Evolutionary conservation across 768 basidiomycete species (phyloP).

Genomic region (Collybiopsis confluens): DNA sequence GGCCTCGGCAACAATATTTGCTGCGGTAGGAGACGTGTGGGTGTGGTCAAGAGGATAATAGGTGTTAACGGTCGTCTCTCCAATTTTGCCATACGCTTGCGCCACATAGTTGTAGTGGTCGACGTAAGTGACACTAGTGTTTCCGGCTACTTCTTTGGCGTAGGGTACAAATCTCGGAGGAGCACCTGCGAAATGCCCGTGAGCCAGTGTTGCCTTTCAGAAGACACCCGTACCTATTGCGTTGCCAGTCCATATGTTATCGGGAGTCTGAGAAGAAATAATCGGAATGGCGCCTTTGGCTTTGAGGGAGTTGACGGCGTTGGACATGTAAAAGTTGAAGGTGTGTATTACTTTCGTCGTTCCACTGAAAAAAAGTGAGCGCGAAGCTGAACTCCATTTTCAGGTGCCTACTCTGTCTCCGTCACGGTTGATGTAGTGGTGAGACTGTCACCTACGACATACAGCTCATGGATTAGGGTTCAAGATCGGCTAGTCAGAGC

Average conservation of each 20-base stretch:
- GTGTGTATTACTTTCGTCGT: constrained; percentile 37
- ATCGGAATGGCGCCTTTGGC: constrained; percentile 46
- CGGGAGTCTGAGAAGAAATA: constrained; percentile 44
- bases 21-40: constrained; percentile 40
- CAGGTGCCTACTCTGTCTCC: constrained; percentile 25
- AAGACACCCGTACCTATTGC: no score
- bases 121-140: constrained; percentile 35
- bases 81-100: constrained; percentile 35
- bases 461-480: no score
- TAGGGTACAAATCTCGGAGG: constrained; percentile 41
- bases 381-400: not conserved
- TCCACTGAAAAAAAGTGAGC: constrained; percentile 23
- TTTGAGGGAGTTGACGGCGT: constrained; percentile 35
- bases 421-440: constrained; percentile 32
- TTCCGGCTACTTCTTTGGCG: constrained; percentile 32
- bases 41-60: constrained; percentile 45
- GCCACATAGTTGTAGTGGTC: constrained; percentile 43
- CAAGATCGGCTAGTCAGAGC: not conserved
- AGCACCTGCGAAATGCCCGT: no score
- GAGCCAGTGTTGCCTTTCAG: no score
- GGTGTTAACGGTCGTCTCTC: constrained; percentile 28
- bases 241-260: constrained; percentile 36
- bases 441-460: constrained; percentile 22
- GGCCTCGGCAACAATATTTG: constrained; percentile 42
- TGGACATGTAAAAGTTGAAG: constrained; percentile 38